A percentile compares a stretch with the other conserved stretches of the same genome.
These are phyloP conservation scores for Polysphondylium violaceum DNA, from an alignment of 78 protist genomes.

Conservation along the genomic window DNA sequence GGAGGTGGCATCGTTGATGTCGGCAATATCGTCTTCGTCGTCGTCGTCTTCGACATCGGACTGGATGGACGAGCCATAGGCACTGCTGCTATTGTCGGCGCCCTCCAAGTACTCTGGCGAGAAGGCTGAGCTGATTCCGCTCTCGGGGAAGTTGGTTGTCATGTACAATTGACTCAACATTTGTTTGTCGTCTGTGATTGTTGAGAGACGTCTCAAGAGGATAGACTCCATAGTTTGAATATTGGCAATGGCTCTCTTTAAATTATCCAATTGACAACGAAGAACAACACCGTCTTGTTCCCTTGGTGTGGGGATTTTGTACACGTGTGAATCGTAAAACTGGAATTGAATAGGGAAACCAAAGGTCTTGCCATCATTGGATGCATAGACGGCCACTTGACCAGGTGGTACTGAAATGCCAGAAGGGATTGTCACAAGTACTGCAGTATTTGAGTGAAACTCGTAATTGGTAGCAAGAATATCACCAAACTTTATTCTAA, in stretches of 20 bases:
- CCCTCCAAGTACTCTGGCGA: too few relatives aligned
- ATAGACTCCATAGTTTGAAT: slow-evolving; percentile 37
- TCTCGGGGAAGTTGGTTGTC: slow-evolving; percentile 9
- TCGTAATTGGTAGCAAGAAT: slow-evolving; percentile 42
- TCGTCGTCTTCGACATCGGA: neutral
- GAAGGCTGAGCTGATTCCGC: too few relatives aligned
- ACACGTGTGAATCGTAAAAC: slow-evolving; percentile 19
- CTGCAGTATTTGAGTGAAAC: slow-evolving; percentile 49
- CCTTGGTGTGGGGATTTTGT: slow-evolving; percentile 17
- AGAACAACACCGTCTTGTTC: slow-evolving; percentile 52
- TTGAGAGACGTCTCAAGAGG: slow-evolving; percentile 2
- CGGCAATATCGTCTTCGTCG: neutral
- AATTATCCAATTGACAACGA: slow-evolving; percentile 36
- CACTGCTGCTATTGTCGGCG: too few relatives aligned
- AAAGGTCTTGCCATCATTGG: slow-evolving; percentile 54
- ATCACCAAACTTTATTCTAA: slow-evolving; percentile 38
- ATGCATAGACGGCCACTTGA: slow-evolving; percentile 32
- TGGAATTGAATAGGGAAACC: slow-evolving; percentile 62
- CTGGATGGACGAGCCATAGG: neutral
- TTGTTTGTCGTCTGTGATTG: slow-evolving; percentile 12
- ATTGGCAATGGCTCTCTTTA: slow-evolving; percentile 70
- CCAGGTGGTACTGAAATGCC: slow-evolving; percentile 10
- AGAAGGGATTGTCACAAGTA: slow-evolving; percentile 41
- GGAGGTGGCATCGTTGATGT: neutral
- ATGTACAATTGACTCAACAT: neutral